Evolutionary conservation across 306 rosid genomes (phyloP).

Genomic region (Vachellia collinsii): DNA sequence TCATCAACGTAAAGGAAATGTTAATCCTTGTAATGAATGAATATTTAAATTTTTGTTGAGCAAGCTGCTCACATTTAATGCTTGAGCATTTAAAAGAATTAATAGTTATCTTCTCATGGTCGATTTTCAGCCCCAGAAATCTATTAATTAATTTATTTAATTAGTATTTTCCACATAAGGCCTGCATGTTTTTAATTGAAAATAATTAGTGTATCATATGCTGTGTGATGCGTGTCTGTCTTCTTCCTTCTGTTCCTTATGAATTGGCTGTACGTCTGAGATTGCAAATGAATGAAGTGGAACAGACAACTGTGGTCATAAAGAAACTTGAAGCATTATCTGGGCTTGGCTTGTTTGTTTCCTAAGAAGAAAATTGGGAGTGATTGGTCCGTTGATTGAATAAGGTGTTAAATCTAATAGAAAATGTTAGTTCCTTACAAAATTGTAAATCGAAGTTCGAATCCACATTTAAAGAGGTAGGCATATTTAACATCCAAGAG

Average conservation of each 20-base stretch:
- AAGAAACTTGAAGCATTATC: background rate
- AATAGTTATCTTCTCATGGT: background rate
- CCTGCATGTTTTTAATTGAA: background rate
- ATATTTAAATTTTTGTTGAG: too few species aligned
- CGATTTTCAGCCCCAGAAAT: background rate
- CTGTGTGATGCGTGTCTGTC: slow-evolving; percentile 1
- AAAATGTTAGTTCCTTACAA: too few species aligned
- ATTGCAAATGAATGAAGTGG: slow-evolving; percentile 7
- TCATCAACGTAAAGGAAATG: too few species aligned
- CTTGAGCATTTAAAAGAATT: too few species aligned
- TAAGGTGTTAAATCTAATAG: too few species aligned
- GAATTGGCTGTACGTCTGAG: background rate
- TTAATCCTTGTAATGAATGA: too few species aligned
- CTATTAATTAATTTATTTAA: background rate
- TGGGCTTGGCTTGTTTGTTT: slow-evolving; percentile 10
- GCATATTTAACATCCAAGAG: too few species aligned
- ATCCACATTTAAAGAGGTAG: too few species aligned
- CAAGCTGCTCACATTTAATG: too few species aligned
- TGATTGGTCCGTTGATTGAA: too few species aligned
- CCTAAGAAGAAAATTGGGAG: background rate
- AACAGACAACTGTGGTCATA: slow-evolving; percentile 23
- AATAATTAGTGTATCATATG: too few species aligned
- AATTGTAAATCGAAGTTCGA: too few species aligned
- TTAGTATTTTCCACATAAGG: background rate
- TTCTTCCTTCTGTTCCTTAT: slow-evolving; percentile 13